phyloP scores from a whole-genome alignment of 768 basidiomycete genomes.

The Mycena latifolia region DNA sequence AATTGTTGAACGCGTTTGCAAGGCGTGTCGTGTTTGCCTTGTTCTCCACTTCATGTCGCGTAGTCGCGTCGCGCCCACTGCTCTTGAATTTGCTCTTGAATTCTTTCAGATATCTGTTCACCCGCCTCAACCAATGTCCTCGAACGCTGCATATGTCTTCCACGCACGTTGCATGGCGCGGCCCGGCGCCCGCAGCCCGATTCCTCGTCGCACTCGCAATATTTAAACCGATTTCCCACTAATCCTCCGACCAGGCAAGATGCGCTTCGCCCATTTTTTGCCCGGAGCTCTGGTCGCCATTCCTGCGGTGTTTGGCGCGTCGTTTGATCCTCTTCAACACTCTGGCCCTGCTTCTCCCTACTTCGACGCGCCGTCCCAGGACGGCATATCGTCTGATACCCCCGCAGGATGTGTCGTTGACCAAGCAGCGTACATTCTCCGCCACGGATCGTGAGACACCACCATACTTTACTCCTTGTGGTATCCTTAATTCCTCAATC shows the following conservation, averaged over 20 bases:
- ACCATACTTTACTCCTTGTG: slow-evolving; percentile 22
- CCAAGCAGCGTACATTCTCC: slow-evolving; percentile 57
- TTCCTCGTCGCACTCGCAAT: not conserved
- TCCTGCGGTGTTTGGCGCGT: slow-evolving; percentile 1
- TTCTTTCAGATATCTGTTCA: too few species aligned
- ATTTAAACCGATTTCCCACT: not conserved
- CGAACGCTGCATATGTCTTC: too few species aligned
- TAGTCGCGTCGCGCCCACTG: too few species aligned
- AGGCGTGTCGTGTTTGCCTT: too few species aligned
- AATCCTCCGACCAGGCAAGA: not conserved
- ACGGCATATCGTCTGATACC: slow-evolving; percentile 45
- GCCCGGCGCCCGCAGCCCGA: not conserved
- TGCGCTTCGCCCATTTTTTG: slow-evolving; percentile 9
- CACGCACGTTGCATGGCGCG: too few species aligned
- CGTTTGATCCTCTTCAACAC: slow-evolving; percentile 55
- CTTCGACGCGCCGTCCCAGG: slow-evolving; percentile 55
- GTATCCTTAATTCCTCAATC: not conserved
- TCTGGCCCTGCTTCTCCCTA: slow-evolving; percentile 58
- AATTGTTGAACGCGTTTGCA: too few species aligned
- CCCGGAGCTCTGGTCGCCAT: slow-evolving; percentile 1
- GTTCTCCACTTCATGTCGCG: too few species aligned
- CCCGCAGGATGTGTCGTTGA: slow-evolving; percentile 56
- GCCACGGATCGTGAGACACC: slow-evolving; percentile 52
- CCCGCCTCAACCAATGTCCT: too few species aligned
- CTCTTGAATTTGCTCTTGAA: too few species aligned